phyloP scores from a whole-genome alignment of 2,329 filamentous ascomycete genomes.

The Dothistroma pini region DNA sequence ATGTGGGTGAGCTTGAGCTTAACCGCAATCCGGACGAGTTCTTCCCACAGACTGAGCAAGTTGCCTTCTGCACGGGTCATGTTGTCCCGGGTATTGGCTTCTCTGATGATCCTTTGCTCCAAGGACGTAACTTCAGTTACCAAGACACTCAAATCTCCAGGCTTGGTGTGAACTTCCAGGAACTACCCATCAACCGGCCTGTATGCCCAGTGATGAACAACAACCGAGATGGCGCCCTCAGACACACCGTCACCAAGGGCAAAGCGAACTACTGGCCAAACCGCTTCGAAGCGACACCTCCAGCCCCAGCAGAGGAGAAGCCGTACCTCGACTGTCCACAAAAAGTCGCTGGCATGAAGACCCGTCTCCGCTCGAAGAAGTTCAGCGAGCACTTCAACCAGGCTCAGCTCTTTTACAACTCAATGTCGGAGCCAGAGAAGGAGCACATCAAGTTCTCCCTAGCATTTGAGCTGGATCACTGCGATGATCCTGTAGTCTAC shows the following conservation, averaged over 20 bases:
- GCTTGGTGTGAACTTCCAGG: constrained; percentile 70
- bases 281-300: constrained; percentile 60
- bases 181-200: constrained; percentile 70
- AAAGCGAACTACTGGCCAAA: constrained; percentile 80
- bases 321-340: constrained; percentile 66
- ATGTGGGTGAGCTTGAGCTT: constrained; percentile 75
- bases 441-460: constrained; percentile 58
- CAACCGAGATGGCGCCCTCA: constrained; percentile 48
- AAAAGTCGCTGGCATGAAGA: constrained; percentile 67
- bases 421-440: constrained; percentile 64
- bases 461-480: constrained; percentile 73
- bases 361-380: constrained; percentile 64
- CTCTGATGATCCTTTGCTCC: constrained; percentile 69
- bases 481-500: constrained; percentile 74
- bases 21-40: constrained; percentile 78
- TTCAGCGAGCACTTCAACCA: constrained; percentile 76
- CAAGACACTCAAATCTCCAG: constrained; percentile 66
- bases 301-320: constrained; percentile 59
- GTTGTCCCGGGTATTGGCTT: constrained; percentile 75
- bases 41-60: constrained; percentile 79
- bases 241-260: constrained; percentile 70
- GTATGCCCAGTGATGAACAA: constrained; percentile 34
- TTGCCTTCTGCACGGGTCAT: constrained; percentile 77
- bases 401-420: constrained; percentile 81
- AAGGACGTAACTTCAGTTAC: constrained; percentile 69